Base-by-base conservation (phyloP, 331 rosid species). In the Cydonia oblonga region DNA sequence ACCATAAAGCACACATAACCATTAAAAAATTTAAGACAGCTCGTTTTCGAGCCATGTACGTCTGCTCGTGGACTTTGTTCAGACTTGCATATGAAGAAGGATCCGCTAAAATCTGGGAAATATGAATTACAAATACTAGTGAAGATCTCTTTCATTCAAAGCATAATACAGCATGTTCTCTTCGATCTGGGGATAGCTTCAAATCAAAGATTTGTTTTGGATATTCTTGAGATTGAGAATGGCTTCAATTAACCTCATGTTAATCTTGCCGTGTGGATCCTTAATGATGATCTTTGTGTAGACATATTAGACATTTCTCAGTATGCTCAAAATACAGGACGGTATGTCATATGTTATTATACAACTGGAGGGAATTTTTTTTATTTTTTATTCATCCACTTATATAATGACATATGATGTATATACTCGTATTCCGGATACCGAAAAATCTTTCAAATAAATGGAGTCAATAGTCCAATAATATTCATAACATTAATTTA, bases 61-160 rank as follows among this genome's bases (percentile, higher is more conserved):
- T 14, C 52, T 5, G n/a, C 18, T 46, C 3, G n/a, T 46, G n/a
- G 53, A 46, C n/a, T 46, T 46, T 46, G 53, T 35, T 35, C 42
- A 35, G 12, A 35, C 42, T 35, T 35, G 42, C 42, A 35, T 35
- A 35, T 35, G 42, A 35, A 35, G 42, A 35, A 35, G 12, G 42
- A 35, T 2, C 42, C 42, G 4, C 12, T 2, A 35, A 35, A 35
- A 9, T 35, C 42, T 35, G 42, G 42, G 42, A 35, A 35, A 35
- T 35, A 35, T 9, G 42, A 35, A 15, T 46, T 6, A 46, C n/a
- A 46, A 46, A 46, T 46, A 16, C 53, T 46, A 46, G 28, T 56
- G 25, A 23, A 70, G 15, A 57, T 71, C 52, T 35, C 42, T 58
- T 71, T 61, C 75, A 56, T 24, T 71, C 66, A 71, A 35, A 58